Percentiles rank a stretch among this genome's conserved stretches.
Evolutionary conservation across 2,329 filamentous ascomycete species (phyloP).

Genomic region (Neonectria punicea): DNA sequence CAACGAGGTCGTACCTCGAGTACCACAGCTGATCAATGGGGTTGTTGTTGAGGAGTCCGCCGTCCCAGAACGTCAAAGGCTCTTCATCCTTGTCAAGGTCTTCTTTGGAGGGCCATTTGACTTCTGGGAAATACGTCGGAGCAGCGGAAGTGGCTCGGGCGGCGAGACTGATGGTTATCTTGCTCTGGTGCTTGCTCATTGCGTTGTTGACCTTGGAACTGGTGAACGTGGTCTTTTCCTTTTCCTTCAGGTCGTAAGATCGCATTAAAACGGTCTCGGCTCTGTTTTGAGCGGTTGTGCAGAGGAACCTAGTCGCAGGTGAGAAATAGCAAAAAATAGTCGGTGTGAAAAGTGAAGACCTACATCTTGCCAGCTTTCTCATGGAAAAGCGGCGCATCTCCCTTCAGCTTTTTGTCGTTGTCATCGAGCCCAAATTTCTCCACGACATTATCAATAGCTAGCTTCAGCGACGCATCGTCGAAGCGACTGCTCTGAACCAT

Average conservation of each 20-base stretch:
- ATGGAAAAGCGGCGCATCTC: slow-evolving; percentile 29
- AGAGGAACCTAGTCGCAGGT: slow-evolving; percentile 6
- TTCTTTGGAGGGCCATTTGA: slow-evolving; percentile 2
- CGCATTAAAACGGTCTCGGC: slow-evolving; percentile 31
- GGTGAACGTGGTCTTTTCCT: slow-evolving; percentile 13
- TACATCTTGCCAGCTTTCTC: slow-evolving; percentile 20
- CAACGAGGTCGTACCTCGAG: slow-evolving; percentile 31
- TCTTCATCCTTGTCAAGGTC: background rate
- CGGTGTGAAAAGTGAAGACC: too few species aligned
- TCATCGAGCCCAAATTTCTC: slow-evolving; percentile 30
- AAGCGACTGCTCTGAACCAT: slow-evolving; percentile 29
- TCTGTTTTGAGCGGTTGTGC: slow-evolving; percentile 28
- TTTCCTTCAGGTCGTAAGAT: slow-evolving; percentile 12
- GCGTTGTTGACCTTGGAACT: slow-evolving; percentile 30
- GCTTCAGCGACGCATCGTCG: slow-evolving; percentile 21
- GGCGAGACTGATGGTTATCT: slow-evolving; percentile 34
- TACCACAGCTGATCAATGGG: slow-evolving; percentile 37
- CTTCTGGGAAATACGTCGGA: slow-evolving; percentile 33
- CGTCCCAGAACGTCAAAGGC: slow-evolving; percentile 28
- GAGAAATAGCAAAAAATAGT: too few species aligned
- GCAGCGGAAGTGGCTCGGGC: slow-evolving; percentile 33
- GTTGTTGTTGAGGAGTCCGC: slow-evolving; percentile 35
- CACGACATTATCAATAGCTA: slow-evolving; percentile 29
- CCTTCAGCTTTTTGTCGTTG: slow-evolving; percentile 28
- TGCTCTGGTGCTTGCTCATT: slow-evolving; percentile 11